Evolutionary conservation across 495 filamentous ascomycete genomes (phyloP).

Genomic region (Cairneyella variabilis): DNA sequence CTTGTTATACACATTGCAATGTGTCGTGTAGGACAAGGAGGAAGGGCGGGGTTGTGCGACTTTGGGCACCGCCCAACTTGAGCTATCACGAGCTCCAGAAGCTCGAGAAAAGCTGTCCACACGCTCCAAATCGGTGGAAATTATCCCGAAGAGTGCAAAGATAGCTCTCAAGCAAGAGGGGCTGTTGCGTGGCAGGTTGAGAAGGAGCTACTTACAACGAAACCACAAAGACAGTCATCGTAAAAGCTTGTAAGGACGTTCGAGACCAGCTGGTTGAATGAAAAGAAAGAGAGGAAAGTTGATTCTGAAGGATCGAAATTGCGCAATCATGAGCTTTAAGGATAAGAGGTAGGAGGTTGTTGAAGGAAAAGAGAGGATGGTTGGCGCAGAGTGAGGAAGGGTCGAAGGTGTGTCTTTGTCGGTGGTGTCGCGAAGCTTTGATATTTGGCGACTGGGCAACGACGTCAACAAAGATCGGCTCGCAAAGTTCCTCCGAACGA

Average conservation of each 20-base stretch:
- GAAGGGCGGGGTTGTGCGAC: slow-evolving; percentile 10
- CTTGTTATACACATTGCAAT: slow-evolving; percentile 1
- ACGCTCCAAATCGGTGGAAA: too few relatives aligned
- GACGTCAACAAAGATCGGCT: background rate
- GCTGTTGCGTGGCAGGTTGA: slow-evolving; percentile 1
- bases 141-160: too few relatives aligned
- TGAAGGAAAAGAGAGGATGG: background rate
- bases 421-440: too few relatives aligned
- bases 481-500: background rate
- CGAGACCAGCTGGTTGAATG: slow-evolving; percentile 12
- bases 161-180: background rate
- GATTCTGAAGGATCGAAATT: slow-evolving; percentile 9
- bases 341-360: background rate
- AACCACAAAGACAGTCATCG: slow-evolving; percentile 78
- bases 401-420: background rate
- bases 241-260: slow-evolving; percentile 28
- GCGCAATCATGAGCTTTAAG: slow-evolving; percentile 23
- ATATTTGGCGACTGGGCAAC: too few relatives aligned
- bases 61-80: background rate
- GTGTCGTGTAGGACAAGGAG: background rate
- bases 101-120: too few relatives aligned
- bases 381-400: background rate
- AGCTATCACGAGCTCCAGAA: slow-evolving; percentile 9
- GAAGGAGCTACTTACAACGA: slow-evolving; percentile 62
- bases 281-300: slow-evolving; percentile 3